A percentile compares a stretch with the other conserved stretches of the same genome.
These are phyloP conservation scores for Albifimbria verrucaria DNA, from an alignment of 2,329 filamentous ascomycete species.

Conservation along the genomic window DNA sequence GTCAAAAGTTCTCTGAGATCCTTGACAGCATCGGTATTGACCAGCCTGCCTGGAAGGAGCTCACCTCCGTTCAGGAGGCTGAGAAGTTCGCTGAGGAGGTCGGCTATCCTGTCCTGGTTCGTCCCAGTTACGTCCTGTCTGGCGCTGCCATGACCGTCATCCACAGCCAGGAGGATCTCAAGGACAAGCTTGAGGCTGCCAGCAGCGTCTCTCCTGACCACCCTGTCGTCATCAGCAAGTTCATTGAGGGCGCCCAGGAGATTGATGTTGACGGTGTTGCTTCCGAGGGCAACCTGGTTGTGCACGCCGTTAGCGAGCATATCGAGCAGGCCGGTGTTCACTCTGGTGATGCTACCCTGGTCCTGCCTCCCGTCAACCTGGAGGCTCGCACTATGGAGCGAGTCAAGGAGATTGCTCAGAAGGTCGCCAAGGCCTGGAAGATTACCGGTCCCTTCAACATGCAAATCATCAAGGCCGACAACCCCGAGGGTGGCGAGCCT, in stretches of 20 bases:
- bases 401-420: constrained; percentile 91
- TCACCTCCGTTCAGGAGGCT: constrained; percentile 85
- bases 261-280: constrained; percentile 96
- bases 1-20: constrained; percentile 97
- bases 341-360: constrained; percentile 93
- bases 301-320: constrained; percentile 94
- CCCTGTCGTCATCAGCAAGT: constrained; percentile 97
- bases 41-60: constrained; percentile 96
- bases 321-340: constrained; percentile 97
- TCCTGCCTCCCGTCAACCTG: constrained; percentile 81
- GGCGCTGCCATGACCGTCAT: constrained; percentile 99
- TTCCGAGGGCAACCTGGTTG: constrained; percentile 76
- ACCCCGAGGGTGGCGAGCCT: constrained; percentile 70
- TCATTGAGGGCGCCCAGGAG: constrained; percentile 94
- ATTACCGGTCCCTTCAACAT: constrained; percentile 99
- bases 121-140: constrained; percentile 92
- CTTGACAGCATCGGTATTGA: constrained; percentile 95
- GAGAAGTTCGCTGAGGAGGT: constrained; percentile 81
- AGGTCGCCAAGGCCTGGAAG: constrained; percentile 94
- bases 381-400: constrained; percentile 76
- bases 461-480: constrained; percentile 95
- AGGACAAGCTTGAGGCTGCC: constrained; percentile 91
- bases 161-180: constrained; percentile 78
- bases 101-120: constrained; percentile 90
- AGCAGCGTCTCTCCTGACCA: constrained; percentile 91